Percentiles rank a stretch among this genome's conserved stretches.
Evolutionary conservation across 768 basidiomycete genomes (phyloP).

Genomic region (Lactarius sp.): DNA sequence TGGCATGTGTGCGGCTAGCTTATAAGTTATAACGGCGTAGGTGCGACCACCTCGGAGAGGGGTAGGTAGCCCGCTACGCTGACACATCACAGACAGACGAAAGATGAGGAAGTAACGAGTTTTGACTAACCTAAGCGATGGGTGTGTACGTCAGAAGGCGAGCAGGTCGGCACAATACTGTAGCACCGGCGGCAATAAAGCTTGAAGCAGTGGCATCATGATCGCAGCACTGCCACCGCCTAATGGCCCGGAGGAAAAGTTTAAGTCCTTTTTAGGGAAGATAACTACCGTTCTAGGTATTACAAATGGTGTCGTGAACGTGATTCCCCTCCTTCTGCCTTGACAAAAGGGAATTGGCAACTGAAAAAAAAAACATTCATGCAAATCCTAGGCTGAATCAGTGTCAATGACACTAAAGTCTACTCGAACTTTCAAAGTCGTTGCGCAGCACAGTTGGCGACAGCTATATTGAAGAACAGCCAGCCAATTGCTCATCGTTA

Average conservation of each 20-base stretch:
- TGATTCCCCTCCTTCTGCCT: no score
- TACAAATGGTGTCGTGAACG: no score
- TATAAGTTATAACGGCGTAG: slow-evolving; percentile 14
- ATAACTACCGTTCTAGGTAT: no score
- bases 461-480: background rate
- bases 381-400: no score
- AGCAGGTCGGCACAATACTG: background rate
- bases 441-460: background rate
- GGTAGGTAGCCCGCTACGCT: background rate
- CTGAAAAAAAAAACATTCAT: no score
- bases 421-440: background rate
- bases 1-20: background rate
- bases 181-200: no score
- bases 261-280: no score
- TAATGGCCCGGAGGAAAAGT: no score
- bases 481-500: background rate
- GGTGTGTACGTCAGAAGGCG: background rate
- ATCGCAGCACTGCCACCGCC: background rate
- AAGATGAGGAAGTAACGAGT: background rate
- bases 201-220: no score
- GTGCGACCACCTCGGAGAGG: slow-evolving; percentile 1
- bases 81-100: background rate
- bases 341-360: no score
- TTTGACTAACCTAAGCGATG: background rate
- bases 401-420: no score